phyloP scores from a whole-genome alignment of 345 rosid genomes.

The Salix viminalis region DNA sequence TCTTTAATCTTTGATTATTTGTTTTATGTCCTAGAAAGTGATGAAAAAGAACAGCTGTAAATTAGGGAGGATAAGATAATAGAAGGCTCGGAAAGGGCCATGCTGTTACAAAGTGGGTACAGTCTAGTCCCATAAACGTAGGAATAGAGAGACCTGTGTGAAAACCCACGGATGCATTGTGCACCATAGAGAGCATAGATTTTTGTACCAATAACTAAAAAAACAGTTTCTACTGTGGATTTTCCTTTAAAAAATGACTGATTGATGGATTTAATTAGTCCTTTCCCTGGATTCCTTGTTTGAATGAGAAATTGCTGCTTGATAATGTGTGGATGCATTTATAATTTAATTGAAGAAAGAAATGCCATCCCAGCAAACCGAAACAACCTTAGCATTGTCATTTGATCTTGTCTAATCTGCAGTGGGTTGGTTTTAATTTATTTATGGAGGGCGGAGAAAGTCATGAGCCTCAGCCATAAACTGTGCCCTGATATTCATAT shows the following conservation, averaged over 20 bases:
- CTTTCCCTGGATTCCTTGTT: not conserved
- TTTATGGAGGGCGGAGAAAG: not conserved
- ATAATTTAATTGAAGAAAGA: not conserved
- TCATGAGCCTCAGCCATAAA: not conserved
- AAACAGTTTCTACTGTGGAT: not conserved
- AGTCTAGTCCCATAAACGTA: too few relatives aligned
- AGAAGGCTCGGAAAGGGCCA: too few relatives aligned
- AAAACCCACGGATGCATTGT: too few relatives aligned
- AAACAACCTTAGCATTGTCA: not conserved
- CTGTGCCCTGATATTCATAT: not conserved
- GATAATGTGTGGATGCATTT: not conserved
- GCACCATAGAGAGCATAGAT: too few relatives aligned
- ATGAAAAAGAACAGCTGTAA: too few relatives aligned
- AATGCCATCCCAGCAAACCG: not conserved
- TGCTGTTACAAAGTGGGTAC: too few relatives aligned
- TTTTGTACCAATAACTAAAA: too few relatives aligned
- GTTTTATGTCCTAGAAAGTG: too few relatives aligned
- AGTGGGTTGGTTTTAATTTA: not conserved
- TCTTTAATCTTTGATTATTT: too few relatives aligned
- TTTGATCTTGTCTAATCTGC: not conserved
- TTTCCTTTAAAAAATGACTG: not conserved
- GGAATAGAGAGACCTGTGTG: too few relatives aligned
- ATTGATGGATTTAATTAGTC: not conserved
- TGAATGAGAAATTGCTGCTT: not conserved
- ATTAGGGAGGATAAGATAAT: too few relatives aligned